Evolutionary conservation across 495 filamentous ascomycete species (phyloP), one percentile per base, ranked within the genome.

Genomic region (Penicillium mononematosum): DNA sequence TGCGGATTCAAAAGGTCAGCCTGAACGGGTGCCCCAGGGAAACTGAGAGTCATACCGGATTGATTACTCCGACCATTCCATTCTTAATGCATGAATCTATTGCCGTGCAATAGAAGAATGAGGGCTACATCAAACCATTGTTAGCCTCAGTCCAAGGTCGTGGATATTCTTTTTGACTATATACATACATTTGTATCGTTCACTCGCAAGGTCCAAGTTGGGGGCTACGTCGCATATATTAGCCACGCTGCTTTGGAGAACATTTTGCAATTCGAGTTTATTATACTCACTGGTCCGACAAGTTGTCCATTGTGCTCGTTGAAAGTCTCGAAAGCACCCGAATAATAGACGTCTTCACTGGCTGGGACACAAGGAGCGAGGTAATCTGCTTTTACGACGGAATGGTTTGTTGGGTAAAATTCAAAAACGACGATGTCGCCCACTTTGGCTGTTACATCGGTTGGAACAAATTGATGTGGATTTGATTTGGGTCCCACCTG

Each of bases 361-460:
- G 77, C 65, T 7, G 84, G 80, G 19, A 81, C 69, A 67, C 85
- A 89, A 0, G 86, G 85, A 0, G 75, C 66, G 17, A 53, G 49
- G 53, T 84, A 89, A 32, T 80, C 76, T 4, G 83, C 79, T 52
- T 85, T 78, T 5, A 78, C 77, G 25, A 87, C 83, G 5, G 82
- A 83, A 63, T 88, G 86, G 55, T 85, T 86, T 58, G 77, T 69
- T 1, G 83, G 78, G 57, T 81, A 86, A 71, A 86, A 89, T 52
- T 79, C 68, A 60, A 85, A 89, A 12, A 79, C 75, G 50, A 89
- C 67, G 0, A 75, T 69, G 47, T 85, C 83, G 25, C 83, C 83
- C 4, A 75, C 62, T 5, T 72, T 68, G 3, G 82, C 83, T 4
- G 70, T 72, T 56, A 84, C 64, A 49, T 70, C 78, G 45, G 80